Evolutionary conservation across 345 rosid species (phyloP), one percentile per base, ranked within the genome.

Genomic region (Garcia nutans): DNA sequence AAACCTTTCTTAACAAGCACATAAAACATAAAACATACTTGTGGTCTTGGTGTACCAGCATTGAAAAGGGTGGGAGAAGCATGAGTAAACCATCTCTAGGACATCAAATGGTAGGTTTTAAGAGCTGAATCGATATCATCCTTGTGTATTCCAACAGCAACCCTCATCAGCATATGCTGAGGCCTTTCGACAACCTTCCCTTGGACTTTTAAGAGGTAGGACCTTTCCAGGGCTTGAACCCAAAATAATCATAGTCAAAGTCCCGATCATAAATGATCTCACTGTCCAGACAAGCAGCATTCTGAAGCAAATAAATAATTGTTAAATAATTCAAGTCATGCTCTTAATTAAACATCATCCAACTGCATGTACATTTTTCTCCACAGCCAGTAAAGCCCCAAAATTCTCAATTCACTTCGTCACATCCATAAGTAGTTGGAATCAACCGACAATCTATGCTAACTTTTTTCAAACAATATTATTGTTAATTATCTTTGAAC

Each of bases 101-200:
- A 92, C 97, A 94, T 94, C 86, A 90, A 80, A 76, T 92, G 98
- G 78, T 94, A 94, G 19, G 98, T 92, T 79, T 79, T 83, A 79
- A 94, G 80, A 4, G 66, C 90, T 66, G 96, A 90, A 70, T 90
- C 97, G 77, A 90, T 82, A 70, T 92, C 93, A 76, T 87, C 88
- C 73, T 87, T 92, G 80, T 90, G 97, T 59, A 94, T 88, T 24
- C 97, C 98, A 85, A 92, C 97, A 78, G 93, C 76, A 76, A 94
- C 98, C 86, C 97, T 92, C 98, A 94, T 94, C 76, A 94, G 76
- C 98, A 94, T 94, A 81, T 94, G 97, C 44, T 94, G 97, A 41
- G 96, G 98, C 68, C 96, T 94, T 72, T 94, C 97, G 44, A 92
- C 93, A 80, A 92, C 94, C 61, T 85, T 88, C 72, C 93, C 96